Evolutionary conservation across 2,329 filamentous ascomycete genomes (phyloP).

Genomic region (Aspergillus quadrilineatus): DNA sequence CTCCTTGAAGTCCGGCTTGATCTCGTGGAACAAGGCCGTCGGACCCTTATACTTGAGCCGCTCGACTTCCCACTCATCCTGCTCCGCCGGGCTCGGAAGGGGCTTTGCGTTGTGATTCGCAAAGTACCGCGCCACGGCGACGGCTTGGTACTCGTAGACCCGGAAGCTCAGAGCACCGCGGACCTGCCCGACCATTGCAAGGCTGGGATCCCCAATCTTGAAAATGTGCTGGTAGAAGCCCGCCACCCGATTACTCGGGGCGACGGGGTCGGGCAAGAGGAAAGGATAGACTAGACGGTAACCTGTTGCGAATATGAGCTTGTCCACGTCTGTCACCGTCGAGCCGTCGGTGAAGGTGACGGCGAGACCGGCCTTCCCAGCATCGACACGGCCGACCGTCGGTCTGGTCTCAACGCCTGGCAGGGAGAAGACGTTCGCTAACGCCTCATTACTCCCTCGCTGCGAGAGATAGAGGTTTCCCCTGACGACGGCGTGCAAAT

Average conservation of each 20-base stretch:
- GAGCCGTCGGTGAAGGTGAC: slow-evolving; percentile 26
- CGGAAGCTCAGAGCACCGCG: slow-evolving; percentile 30
- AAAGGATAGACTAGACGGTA: slow-evolving; percentile 32
- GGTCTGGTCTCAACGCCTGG: slow-evolving; percentile 26
- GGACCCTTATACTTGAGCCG: slow-evolving; percentile 23
- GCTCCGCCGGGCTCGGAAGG: slow-evolving; percentile 23
- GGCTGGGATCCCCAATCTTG: slow-evolving; percentile 27
- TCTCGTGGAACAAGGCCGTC: slow-evolving; percentile 22
- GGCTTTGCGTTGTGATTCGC: slow-evolving; percentile 21
- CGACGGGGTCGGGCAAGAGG: slow-evolving; percentile 24
- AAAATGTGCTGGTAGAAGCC: slow-evolving; percentile 36
- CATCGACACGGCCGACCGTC: slow-evolving; percentile 17
- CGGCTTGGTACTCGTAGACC: slow-evolving; percentile 34
- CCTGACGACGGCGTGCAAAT: slow-evolving; percentile 26
- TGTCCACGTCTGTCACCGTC: slow-evolving; percentile 21
- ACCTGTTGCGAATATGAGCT: slow-evolving; percentile 34
- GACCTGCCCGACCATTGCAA: slow-evolving; percentile 32
- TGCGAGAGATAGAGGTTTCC: slow-evolving; percentile 22
- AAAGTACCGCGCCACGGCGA: slow-evolving; percentile 30
- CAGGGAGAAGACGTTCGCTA: slow-evolving; percentile 23
- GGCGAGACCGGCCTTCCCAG: neutral
- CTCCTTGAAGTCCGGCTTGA: slow-evolving; percentile 36
- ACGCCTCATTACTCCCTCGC: slow-evolving; percentile 21
- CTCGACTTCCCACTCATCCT: slow-evolving; percentile 29
- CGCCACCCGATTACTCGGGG: slow-evolving; percentile 25